Conservation (phyloP, 768 basidiomycete species). For the Rhizopogon vesiculosus region DNA sequence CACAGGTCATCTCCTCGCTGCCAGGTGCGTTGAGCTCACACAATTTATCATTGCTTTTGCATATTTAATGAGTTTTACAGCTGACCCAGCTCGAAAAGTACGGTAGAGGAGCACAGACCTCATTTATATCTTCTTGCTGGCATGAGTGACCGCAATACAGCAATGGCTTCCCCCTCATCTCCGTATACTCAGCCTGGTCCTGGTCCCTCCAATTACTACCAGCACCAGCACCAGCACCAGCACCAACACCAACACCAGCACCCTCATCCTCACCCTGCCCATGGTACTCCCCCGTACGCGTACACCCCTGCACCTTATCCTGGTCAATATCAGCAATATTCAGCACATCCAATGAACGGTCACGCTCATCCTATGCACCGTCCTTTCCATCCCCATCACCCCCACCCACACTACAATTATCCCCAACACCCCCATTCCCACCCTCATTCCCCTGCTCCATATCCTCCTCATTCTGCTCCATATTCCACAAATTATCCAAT, state of each 20-base stretch:
- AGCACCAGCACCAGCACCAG: constrained; percentile 10
- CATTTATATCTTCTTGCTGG: not conserved
- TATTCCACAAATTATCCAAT: constrained; percentile 23
- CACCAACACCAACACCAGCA: too few species aligned
- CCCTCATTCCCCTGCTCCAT: constrained; percentile 24
- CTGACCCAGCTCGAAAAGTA: too few species aligned
- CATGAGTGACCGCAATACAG: constrained; percentile 2
- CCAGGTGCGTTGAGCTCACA: not conserved
- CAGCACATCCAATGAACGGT: constrained; percentile 34
- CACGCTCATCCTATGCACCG: constrained; percentile 30
- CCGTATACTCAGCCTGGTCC: constrained; percentile 24
- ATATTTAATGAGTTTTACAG: too few species aligned
- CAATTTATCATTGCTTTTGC: not conserved
- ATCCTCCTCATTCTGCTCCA: constrained; percentile 27
- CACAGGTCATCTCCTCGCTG: not conserved
- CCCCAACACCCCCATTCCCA: constrained; percentile 23
- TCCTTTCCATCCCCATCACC: constrained; percentile 28
- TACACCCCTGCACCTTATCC: constrained; percentile 23
- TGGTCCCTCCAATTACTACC: constrained; percentile 22
- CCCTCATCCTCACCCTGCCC: constrained; percentile 24
- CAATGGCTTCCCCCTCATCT: constrained; percentile 21
- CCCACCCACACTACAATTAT: constrained; percentile 29
- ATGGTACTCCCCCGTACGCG: constrained; percentile 1
- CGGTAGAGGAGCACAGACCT: too few species aligned
- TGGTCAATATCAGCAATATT: constrained; percentile 30